These are phyloP conservation scores for Amauroascus verrucosus DNA, from an alignment of 2,329 filamentous ascomycete genomes.

Conservation along the genomic window DNA sequence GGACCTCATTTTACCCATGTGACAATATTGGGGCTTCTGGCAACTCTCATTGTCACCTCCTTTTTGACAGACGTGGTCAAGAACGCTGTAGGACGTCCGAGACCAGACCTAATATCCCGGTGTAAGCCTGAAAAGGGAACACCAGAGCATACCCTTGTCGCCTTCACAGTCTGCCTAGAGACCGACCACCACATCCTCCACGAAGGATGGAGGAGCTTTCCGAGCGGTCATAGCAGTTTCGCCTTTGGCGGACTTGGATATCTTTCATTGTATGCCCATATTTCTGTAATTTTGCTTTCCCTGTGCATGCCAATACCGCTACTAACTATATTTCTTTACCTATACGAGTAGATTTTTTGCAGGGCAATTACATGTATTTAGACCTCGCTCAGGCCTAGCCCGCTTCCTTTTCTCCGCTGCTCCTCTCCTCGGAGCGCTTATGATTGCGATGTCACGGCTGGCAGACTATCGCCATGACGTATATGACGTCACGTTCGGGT, in stretches of 20 bases:
- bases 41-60: constrained; percentile 63
- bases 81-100: constrained; percentile 70
- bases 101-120: constrained; percentile 78
- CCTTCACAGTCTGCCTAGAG: constrained; percentile 38
- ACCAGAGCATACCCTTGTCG: constrained; percentile 44
- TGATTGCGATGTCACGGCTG: constrained; percentile 53
- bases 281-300: background rate
- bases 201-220: constrained; percentile 57
- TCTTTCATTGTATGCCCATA: constrained; percentile 36
- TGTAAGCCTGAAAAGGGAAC: constrained; percentile 61
- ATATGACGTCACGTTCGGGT: constrained; percentile 50
- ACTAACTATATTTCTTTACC: background rate
- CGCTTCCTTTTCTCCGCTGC: constrained; percentile 45
- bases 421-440: constrained; percentile 46
- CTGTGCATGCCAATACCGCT: background rate
- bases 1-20: constrained; percentile 72
- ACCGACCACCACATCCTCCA: constrained; percentile 48
- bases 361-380: constrained; percentile 50
- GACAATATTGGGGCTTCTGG: constrained; percentile 68
- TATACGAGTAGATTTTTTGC: constrained; percentile 32
- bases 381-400: constrained; percentile 48
- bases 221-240: constrained; percentile 53
- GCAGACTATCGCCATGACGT: constrained; percentile 57
- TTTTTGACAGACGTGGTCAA: constrained; percentile 88
- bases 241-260: constrained; percentile 53